Evolutionary conservation across 164 flowering plant species (phyloP).

Genomic region (Berberis vulgaris): DNA sequence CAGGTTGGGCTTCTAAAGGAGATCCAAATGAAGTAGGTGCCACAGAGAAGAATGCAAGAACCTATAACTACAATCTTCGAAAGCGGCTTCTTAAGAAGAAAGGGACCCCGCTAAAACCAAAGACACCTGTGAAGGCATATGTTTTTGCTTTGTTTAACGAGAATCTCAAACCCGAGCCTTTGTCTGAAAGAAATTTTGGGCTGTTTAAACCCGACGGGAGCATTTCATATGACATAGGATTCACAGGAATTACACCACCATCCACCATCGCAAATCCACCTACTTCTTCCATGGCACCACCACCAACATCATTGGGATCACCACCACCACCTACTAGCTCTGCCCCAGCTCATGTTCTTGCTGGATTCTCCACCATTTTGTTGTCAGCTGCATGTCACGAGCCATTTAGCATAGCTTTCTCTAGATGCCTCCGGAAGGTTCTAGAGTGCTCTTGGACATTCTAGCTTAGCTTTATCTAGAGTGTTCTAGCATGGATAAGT

Average conservation of each 20-base stretch:
- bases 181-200: conserved; percentile 88
- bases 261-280: no score
- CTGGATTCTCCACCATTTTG: no score
- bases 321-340: no score
- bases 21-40: conserved; percentile 68
- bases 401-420: no score
- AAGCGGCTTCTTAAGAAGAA: conserved; percentile 53
- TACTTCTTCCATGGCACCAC: conserved; percentile 8
- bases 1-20: conserved; percentile 86
- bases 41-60: conserved; percentile 43
- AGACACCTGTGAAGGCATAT: conserved; percentile 46
- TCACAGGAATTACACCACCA: conserved; percentile 59
- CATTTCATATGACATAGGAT: conserved; percentile 70
- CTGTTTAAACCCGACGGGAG: conserved; percentile 85
- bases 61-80: conserved; percentile 49
- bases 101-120: conserved; percentile 76
- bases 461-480: no score
- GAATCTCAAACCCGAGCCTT: conserved; percentile 64
- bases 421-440: no score
- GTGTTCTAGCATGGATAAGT: no score
- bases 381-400: no score
- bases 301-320: no score
- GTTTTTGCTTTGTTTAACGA: conserved; percentile 80
- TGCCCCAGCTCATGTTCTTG: no score
- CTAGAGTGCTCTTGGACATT: no score